Percentiles rank a stretch among this genome's conserved stretches.
Evolutionary conservation across 2,329 filamentous ascomycete genomes (phyloP).

Genomic region (Hysterium pulicare): DNA sequence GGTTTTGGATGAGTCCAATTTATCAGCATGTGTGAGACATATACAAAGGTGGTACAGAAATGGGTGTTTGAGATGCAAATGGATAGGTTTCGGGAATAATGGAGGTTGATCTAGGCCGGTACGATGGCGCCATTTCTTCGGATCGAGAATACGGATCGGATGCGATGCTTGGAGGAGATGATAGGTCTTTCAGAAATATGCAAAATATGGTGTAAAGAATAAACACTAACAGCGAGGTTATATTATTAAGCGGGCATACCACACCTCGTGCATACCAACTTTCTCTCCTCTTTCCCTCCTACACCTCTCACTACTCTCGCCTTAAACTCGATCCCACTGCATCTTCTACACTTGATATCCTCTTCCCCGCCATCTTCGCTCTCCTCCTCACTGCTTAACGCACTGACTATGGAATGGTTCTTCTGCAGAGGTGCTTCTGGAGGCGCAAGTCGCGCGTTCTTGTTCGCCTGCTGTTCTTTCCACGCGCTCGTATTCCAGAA

Average conservation of each 20-base stretch:
- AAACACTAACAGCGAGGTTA: no score
- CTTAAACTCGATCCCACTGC: constrained; percentile 61
- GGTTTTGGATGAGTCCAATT: no score
- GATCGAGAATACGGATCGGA: no score
- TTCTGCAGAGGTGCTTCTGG: constrained; percentile 25
- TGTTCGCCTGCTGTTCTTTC: constrained; percentile 13
- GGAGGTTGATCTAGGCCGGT: no score
- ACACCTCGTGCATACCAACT: constrained; percentile 61
- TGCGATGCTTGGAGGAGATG: no score
- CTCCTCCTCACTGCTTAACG: constrained; percentile 54
- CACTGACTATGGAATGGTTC: constrained; percentile 49
- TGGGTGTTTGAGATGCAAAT: no score
- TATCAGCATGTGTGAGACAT: no score
- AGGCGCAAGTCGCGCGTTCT: constrained; percentile 1
- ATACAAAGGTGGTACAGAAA: no score
- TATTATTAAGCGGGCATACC: constrained; percentile 14
- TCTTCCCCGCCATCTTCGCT: constrained; percentile 42
- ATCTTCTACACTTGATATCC: constrained; percentile 53
- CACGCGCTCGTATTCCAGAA: constrained; percentile 49
- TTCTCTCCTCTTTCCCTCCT: constrained; percentile 53
- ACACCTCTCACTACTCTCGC: constrained; percentile 54
- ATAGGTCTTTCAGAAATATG: no score
- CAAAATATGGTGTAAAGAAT: no score
- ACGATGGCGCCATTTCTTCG: no score
- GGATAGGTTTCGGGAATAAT: no score